Percentiles rank a stretch among this genome's conserved stretches.
phyloP scores from a whole-genome alignment of 2,329 filamentous ascomycete genomes.

The Verticillium nonalfalfae region DNA sequence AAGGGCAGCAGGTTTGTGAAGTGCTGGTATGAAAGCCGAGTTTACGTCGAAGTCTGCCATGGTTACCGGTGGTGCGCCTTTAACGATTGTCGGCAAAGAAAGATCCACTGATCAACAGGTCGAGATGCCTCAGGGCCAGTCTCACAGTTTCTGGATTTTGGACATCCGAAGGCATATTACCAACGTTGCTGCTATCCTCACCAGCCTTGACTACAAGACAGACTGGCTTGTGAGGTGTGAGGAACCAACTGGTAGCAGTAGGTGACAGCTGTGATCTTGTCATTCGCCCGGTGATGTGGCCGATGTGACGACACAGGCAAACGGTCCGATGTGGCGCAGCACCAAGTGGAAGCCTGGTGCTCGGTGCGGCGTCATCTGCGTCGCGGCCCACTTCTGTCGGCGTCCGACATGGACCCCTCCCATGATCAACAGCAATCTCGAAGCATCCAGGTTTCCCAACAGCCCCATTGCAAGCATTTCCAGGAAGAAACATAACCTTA shows the following conservation, averaged over 20 bases:
- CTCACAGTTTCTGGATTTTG: neutral
- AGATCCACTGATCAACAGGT: neutral
- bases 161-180: neutral
- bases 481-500: neutral
- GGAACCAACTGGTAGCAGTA: neutral
- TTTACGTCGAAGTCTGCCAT: constrained; percentile 54
- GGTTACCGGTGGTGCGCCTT: neutral
- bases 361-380: constrained; percentile 13
- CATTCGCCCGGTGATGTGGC: neutral
- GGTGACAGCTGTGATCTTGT: neutral
- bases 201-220: too few species aligned
- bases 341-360: neutral
- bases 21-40: constrained; percentile 64
- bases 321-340: neutral
- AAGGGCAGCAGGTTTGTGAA: constrained; percentile 78
- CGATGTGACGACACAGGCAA: neutral
- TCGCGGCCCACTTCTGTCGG: constrained; percentile 11
- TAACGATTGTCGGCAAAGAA: neutral
- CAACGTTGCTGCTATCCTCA: too few species aligned
- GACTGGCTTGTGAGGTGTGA: neutral
- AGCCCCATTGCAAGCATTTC: neutral
- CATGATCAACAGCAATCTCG: constrained; percentile 7
- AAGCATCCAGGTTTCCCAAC: neutral
- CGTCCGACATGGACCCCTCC: constrained; percentile 10
- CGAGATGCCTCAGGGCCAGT: neutral